phyloP scores from a whole-genome alignment of 805 yeast species.

The Hanseniaspora hatyaiensis region DNA sequence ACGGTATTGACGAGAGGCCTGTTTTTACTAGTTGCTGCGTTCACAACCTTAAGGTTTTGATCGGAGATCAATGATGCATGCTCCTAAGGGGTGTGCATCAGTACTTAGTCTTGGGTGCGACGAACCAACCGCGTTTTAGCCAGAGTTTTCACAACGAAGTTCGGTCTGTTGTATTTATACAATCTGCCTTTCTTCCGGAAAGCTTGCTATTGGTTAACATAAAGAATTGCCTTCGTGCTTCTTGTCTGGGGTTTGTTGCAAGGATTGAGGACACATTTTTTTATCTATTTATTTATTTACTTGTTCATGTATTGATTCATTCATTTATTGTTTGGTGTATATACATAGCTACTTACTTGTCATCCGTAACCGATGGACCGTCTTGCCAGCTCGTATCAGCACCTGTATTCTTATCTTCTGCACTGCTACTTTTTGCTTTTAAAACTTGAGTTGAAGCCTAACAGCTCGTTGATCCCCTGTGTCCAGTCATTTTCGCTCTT shows the following conservation, averaged over 20 bases:
- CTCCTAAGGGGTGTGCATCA: constrained; percentile 16
- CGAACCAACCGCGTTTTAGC: constrained; percentile 35
- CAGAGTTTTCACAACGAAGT: not conserved
- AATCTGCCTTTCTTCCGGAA: not conserved
- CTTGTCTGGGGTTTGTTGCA: constrained; percentile 56
- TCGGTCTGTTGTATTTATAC: constrained; percentile 1
- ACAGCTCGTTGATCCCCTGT: constrained; percentile 68
- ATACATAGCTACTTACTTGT: not conserved
- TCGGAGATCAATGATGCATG: constrained; percentile 45
- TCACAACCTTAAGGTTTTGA: constrained; percentile 20
- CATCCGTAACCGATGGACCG: too few relatives aligned
- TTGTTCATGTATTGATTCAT: too few relatives aligned
- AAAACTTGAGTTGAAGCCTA: constrained; percentile 82
- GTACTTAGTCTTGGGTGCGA: constrained; percentile 64
- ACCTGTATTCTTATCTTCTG: not conserved
- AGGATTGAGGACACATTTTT: constrained; percentile 35
- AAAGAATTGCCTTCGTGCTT: constrained; percentile 65
- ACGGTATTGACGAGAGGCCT: constrained; percentile 27
- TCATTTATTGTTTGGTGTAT: too few relatives aligned
- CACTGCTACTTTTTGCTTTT: constrained; percentile 30
- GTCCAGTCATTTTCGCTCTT: constrained; percentile 84
- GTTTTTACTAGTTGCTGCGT: not conserved
- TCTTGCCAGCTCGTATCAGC: too few relatives aligned
- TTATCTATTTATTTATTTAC: not conserved
- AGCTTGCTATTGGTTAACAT: constrained; percentile 31